These are phyloP conservation scores for Pleurotus ostreatus DNA, from an alignment of 768 basidiomycete species.

Conservation along the genomic window DNA sequence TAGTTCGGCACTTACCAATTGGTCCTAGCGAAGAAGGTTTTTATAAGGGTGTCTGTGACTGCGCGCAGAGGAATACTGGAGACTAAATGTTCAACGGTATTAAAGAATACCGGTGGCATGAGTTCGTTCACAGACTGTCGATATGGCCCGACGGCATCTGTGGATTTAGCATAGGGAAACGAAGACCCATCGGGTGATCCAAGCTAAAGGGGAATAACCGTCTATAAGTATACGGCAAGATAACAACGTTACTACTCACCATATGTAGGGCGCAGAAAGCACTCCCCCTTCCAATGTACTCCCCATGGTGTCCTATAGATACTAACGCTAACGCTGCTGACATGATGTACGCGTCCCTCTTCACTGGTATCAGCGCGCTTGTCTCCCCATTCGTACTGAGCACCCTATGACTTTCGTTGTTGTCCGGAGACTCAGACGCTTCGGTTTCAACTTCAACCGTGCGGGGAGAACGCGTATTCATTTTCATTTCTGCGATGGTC, in stretches of 20 bases:
- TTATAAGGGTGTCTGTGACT: constrained; percentile 30
- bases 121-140: constrained; percentile 19
- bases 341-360: constrained; percentile 33
- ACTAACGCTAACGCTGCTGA: constrained; percentile 39
- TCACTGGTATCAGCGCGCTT: constrained; percentile 14
- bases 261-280: constrained; percentile 42
- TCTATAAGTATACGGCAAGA: constrained; percentile 1
- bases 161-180: constrained; percentile 38
- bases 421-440: too few relatives aligned
- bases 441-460: too few relatives aligned
- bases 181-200: constrained; percentile 28
- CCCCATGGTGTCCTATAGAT: constrained; percentile 42
- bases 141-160: constrained; percentile 27
- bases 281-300: constrained; percentile 46
- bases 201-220: constrained; percentile 21
- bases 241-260: constrained; percentile 21
- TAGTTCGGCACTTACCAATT: constrained; percentile 33
- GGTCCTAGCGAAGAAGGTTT: constrained; percentile 37
- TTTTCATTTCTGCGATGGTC: constrained; percentile 11
- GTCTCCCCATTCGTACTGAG: too few relatives aligned
- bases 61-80: constrained; percentile 26
- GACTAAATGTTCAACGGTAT: constrained; percentile 28
- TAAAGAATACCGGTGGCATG: constrained; percentile 17
- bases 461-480: too few relatives aligned
- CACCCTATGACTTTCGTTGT: too few relatives aligned